Conservation (phyloP, 1,284 basidiomycete genomes). For the Agaricales sp. region DNA sequence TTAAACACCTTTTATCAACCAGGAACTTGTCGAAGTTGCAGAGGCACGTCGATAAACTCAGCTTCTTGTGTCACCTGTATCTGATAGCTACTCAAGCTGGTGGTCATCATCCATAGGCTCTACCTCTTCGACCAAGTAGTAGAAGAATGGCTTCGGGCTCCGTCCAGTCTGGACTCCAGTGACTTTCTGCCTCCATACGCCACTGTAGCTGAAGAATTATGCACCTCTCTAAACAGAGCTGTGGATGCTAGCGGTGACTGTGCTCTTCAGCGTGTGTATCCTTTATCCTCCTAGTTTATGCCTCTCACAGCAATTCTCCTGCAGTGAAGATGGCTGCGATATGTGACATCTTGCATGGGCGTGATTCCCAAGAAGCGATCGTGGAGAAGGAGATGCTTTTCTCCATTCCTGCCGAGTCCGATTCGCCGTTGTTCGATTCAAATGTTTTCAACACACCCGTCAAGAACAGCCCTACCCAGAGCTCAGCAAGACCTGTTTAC, state of each 20-base stretch:
- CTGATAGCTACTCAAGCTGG: not conserved
- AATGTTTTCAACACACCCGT: not conserved
- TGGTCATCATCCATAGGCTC: not conserved
- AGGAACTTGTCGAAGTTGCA: not conserved
- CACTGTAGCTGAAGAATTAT: not conserved
- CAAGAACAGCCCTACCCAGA: not conserved
- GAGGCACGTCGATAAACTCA: not conserved
- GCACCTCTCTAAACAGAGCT: not conserved
- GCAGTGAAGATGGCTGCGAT: not conserved
- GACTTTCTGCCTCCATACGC: not conserved
- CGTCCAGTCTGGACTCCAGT: not conserved
- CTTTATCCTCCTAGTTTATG: not conserved
- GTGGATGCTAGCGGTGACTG: not conserved
- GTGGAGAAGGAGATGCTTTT: not conserved
- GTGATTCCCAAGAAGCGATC: not conserved
- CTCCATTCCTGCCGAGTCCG: not conserved
- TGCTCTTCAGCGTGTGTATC: not conserved
- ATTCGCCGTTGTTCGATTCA: not conserved
- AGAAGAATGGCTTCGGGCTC: not conserved
- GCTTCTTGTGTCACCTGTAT: no score
- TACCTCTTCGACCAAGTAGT: not conserved
- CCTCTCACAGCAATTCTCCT: not conserved
- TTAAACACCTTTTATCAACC: not conserved
- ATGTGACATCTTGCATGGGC: not conserved
- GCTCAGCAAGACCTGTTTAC: not conserved